Base-by-base conservation (phyloP, 495 filamentous ascomycete genomes). In the Trichocladium uniseriatum region DNA sequence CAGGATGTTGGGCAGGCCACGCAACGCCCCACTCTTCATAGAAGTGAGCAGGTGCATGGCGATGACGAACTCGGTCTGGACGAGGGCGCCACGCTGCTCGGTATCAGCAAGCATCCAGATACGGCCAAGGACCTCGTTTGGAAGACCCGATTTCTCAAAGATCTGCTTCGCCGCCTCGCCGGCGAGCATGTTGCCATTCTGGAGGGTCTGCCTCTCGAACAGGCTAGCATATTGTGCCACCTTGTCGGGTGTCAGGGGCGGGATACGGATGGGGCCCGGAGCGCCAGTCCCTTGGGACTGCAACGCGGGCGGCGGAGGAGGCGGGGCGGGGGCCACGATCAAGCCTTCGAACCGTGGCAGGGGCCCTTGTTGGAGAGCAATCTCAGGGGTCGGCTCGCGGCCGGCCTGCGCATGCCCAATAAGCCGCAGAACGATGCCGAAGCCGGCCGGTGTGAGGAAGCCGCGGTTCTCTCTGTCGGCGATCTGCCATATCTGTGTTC, bases 11-110 rank as follows among this genome's bases (percentile, higher is more conserved):
- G 92, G 92, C 52, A 97, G 73, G 38, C 76, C 84, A 46, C 83
- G 79, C 65, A 98, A 73, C 6, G 78, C 74, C 21, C 90, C 86
- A 19, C 80, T 85, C 70, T 91, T 95, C 64, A 82, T 89, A 6
- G 90, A 95, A 5, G 86, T 86, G 44, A 98, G 73, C 24, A 98
- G 75, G 69, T 98, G 92, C 92, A 98, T 98, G 10, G 94, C 91
- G 57, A 98, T 92, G 57, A 96, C 84, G 64, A 98, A 98, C 51
- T 97, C 92, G 11, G 89, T 91, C 55, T 80, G 73, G 53, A 86
- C 86, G n/a, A 98, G 78, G 29, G 81, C 82, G 21, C 92, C 94
- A 44, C 89, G 80, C 63, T 95, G 87, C 62, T 95, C 87, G 1
- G 86, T 89, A 66, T 98, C 92, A 9, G 89, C 83, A 40, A 98